phyloP scores from a whole-genome alignment of 768 basidiomycete species.

The Termitomyces sp. region DNA sequence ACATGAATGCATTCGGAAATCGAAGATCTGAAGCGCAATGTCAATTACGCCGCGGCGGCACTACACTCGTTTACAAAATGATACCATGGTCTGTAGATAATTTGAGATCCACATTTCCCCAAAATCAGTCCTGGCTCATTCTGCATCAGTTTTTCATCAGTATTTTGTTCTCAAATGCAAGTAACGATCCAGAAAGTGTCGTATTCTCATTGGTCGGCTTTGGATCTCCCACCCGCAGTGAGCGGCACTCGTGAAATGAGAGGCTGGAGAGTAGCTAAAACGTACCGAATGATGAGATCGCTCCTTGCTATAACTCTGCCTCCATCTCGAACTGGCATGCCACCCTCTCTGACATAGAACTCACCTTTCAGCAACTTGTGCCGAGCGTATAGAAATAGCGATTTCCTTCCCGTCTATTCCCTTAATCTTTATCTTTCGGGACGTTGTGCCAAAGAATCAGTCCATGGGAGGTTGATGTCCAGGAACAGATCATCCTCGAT shows the following conservation, averaged over 20 bases:
- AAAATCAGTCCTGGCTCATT: too few relatives aligned
- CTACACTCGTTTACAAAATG: too few relatives aligned
- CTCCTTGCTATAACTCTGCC: conserved; percentile 51
- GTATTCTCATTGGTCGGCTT: conserved; percentile 17
- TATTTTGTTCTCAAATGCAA: conserved; percentile 4
- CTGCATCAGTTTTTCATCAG: background rate
- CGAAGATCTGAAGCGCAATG: too few relatives aligned
- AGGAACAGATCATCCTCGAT: conserved; percentile 52
- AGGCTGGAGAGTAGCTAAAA: too few relatives aligned
- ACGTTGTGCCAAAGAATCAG: conserved; percentile 39
- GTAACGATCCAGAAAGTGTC: conserved; percentile 7
- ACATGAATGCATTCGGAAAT: too few relatives aligned
- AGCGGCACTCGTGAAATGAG: too few relatives aligned
- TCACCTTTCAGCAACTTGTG: conserved; percentile 46
- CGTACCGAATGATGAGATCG: conserved; percentile 59
- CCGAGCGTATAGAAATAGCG: conserved; percentile 40
- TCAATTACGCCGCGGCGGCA: too few relatives aligned
- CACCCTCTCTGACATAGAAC: conserved; percentile 48
- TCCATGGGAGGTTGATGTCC: conserved; percentile 53
- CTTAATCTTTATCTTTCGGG: conserved; percentile 46
- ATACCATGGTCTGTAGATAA: too few relatives aligned
- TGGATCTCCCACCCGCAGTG: conserved; percentile 38
- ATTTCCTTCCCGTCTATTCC: conserved; percentile 58
- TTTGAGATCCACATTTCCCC: too few relatives aligned
- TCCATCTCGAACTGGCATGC: conserved; percentile 63